Evolutionary conservation across 805 yeast species (phyloP), one percentile per base, ranked within the genome.

Genomic region (Teunomyces pallodes): DNA sequence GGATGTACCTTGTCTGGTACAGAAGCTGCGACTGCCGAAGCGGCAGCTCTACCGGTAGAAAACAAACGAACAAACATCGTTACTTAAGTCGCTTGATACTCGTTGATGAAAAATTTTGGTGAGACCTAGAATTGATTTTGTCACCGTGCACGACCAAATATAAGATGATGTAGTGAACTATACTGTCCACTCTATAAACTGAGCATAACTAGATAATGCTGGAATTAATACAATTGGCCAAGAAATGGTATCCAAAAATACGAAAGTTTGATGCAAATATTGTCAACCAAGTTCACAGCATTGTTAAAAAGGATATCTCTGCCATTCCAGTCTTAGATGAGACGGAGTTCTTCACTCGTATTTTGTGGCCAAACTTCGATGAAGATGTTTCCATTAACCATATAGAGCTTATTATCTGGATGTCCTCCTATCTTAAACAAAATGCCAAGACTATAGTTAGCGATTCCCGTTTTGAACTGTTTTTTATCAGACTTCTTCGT

Each of bases 301-400:
- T 48, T 2, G 47, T 45, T 27, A 48, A 42, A 31, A 27, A 32
- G 7, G 27, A 28, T 5, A 12, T 12, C 4, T 17, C 31, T 5
- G 12, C 40, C 26, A 5, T 42, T 13, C 12, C 45, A 27, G n/a
- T 53, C 5, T 47, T 62, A 32, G 13, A 46, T 3, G 51, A 50
- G 7, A 48, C 66, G 1, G 54, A 49, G 16, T 67, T 58, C 50
- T 60, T 69, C 31, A 43, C 52, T 14, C 52, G 58, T n/a, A 65
- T 68, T 20, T 59, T 74, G 10, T 79, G 81, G 82, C 64, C 62
- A 9, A 53, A 60, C 36, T 74, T 75, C 48, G 68, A 69, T 43
- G 61, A 60, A 9, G 77, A 75, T 48, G 62, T 68, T 7, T 61
- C 76, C 2, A 58, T 65, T 40, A 67, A 64, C 26, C 81, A 77